Conservation (phyloP, 495 filamentous ascomycete species). For the Penicillium silybi region DNA sequence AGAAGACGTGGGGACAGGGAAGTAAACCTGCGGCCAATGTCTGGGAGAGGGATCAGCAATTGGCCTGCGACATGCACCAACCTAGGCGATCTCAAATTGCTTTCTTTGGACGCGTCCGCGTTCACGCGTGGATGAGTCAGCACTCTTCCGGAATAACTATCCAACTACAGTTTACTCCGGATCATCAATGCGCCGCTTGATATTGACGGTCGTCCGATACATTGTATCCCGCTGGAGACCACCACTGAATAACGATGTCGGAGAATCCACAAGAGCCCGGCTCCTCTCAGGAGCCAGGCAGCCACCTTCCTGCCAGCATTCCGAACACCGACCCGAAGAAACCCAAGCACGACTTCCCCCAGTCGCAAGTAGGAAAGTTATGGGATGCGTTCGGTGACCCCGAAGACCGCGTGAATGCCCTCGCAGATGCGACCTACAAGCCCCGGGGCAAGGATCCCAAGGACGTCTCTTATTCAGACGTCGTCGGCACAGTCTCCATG, state of each 20-base stretch:
- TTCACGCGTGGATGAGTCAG: slow-evolving; percentile 27
- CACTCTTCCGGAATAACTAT: slow-evolving; percentile 29
- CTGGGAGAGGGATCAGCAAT: slow-evolving; percentile 15
- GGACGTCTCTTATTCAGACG: slow-evolving; percentile 56
- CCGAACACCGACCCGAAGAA: slow-evolving; percentile 25
- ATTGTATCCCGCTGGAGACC: neutral
- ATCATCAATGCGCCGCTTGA: neutral
- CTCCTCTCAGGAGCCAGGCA: slow-evolving; percentile 9
- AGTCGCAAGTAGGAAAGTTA: slow-evolving; percentile 48
- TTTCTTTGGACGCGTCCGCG: slow-evolving; percentile 36
- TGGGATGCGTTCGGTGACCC: slow-evolving; percentile 50
- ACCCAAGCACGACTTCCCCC: slow-evolving; percentile 38
- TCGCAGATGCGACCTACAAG: slow-evolving; percentile 40
- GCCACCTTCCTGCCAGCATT: slow-evolving; percentile 17
- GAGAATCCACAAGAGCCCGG: slow-evolving; percentile 47
- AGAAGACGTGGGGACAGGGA: neutral
- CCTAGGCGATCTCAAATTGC: slow-evolving; percentile 23
- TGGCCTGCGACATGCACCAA: slow-evolving; percentile 14
- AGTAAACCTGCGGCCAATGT: neutral
- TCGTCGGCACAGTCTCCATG: slow-evolving; percentile 58
- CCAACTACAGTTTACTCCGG: slow-evolving; percentile 6
- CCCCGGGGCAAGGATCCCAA: slow-evolving; percentile 45
- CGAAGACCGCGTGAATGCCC: slow-evolving; percentile 47
- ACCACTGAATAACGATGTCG: slow-evolving; percentile 42
- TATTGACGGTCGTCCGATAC: slow-evolving; percentile 3